These are phyloP conservation scores for Cladosporium sp. DNA, from an alignment of 2,329 filamentous ascomycete species.

Conservation along the genomic window DNA sequence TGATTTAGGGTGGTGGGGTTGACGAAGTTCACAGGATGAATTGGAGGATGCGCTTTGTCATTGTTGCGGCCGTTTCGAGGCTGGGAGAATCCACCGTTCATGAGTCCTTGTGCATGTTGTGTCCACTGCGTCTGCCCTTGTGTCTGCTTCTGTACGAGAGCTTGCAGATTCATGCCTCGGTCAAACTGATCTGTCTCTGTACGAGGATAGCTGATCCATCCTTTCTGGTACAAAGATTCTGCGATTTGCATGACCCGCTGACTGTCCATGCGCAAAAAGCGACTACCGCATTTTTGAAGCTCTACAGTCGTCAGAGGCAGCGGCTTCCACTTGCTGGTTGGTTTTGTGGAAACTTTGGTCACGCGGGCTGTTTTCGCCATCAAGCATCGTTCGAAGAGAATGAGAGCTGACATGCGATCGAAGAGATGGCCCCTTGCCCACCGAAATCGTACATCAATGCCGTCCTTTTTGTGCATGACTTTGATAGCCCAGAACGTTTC, in stretches of 20 bases:
- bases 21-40: conserved; percentile 89
- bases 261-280: conserved; percentile 84
- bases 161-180: conserved; percentile 75
- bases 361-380: conserved; percentile 72
- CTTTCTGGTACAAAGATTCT: conserved; percentile 84
- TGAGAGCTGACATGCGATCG: conserved; percentile 73
- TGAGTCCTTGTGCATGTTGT: conserved; percentile 67
- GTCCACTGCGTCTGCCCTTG: conserved; percentile 71
- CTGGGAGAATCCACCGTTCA: conserved; percentile 71
- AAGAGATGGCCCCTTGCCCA: conserved; percentile 84
- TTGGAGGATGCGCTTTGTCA: conserved; percentile 95
- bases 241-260: conserved; percentile 84
- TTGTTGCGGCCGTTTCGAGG: conserved; percentile 83
- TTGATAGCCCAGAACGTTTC: conserved; percentile 93
- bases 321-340: conserved; percentile 90
- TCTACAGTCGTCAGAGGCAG: conserved; percentile 93
- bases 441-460: conserved; percentile 74
- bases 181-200: conserved; percentile 98
- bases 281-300: conserved; percentile 89
- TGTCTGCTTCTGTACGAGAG: conserved; percentile 77
- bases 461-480: conserved; percentile 71
- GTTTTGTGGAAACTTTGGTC: conserved; percentile 81
- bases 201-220: conserved; percentile 95
- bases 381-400: conserved; percentile 84
- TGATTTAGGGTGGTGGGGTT: conserved; percentile 56